A percentile compares a stretch with the other conserved stretches of the same genome.
These are phyloP conservation scores for Skeletonema menzelii DNA, from an alignment of 108 stramenopile genomes.

Conservation along the genomic window DNA sequence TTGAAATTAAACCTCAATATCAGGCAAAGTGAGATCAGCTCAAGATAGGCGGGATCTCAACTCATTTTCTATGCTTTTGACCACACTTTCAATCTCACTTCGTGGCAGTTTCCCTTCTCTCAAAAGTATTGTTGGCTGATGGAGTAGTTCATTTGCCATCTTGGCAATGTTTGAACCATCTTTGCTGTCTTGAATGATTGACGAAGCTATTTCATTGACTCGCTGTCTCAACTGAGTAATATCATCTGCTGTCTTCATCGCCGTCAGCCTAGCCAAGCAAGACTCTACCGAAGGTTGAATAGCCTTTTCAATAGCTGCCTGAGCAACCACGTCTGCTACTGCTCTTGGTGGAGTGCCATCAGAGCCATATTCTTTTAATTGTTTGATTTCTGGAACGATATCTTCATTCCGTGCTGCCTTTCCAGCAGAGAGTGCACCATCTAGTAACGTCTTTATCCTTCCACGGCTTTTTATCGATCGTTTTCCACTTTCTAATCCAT, in stretches of 20 bases:
- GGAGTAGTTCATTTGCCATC: slow-evolving; percentile 44
- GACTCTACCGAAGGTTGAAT: slow-evolving; percentile 46
- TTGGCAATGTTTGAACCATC: slow-evolving; percentile 14
- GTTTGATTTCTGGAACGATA: slow-evolving; percentile 49
- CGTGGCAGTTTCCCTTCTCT: slow-evolving; percentile 27
- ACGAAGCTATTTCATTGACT: slow-evolving; percentile 19
- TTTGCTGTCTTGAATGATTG: slow-evolving; percentile 2
- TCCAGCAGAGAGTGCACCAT: slow-evolving; percentile 66
- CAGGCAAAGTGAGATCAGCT: not conserved
- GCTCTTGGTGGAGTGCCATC: slow-evolving; percentile 54
- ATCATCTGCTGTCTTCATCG: slow-evolving; percentile 19
- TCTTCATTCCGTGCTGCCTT: slow-evolving; percentile 69
- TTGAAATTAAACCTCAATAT: not conserved
- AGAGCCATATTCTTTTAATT: slow-evolving; percentile 54
- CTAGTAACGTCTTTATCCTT: slow-evolving; percentile 54
- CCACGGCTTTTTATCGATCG: slow-evolving; percentile 11
- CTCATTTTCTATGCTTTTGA: slow-evolving; percentile 15
- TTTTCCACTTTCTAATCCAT: not conserved
- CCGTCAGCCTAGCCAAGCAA: slow-evolving; percentile 35
- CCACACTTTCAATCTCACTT: slow-evolving; percentile 14
- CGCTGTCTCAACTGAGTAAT: slow-evolving; percentile 36
- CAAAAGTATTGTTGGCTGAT: slow-evolving; percentile 55
- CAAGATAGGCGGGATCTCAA: not conserved
- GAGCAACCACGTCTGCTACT: slow-evolving; percentile 11
- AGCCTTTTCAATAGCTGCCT: slow-evolving; percentile 50